Percentiles rank a stretch among this genome's conserved stretches.
These are phyloP conservation scores for Carex myosuroides DNA, from an alignment of 176 grass and related monocot genomes.

Conservation along the genomic window DNA sequence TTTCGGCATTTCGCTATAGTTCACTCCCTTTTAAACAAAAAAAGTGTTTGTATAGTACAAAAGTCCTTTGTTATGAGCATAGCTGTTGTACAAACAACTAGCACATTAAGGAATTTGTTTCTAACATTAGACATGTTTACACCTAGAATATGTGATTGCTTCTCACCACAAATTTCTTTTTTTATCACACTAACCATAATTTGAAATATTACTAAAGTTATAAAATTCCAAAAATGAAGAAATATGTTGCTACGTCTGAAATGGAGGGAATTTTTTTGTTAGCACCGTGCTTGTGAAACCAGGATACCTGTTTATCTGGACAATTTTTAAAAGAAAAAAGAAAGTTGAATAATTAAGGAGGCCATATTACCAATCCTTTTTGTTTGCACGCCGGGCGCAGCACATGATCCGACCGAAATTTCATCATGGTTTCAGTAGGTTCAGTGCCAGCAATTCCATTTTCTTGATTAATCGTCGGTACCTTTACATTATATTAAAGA, in stretches of 20 bases:
- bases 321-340: not conserved
- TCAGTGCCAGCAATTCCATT: slow-evolving; percentile 43
- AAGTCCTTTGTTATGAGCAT: not conserved
- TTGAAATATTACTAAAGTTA: not conserved
- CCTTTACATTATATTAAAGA: slow-evolving; percentile 33
- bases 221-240: not conserved
- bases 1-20: not conserved
- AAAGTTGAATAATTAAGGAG: not conserved
- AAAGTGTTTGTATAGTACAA: not conserved
- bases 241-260: not conserved
- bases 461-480: slow-evolving; percentile 72
- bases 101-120: not conserved
- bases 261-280: not conserved
- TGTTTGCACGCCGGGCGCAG: slow-evolving; percentile 49
- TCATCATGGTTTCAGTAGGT: slow-evolving; percentile 68
- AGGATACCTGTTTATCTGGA: not conserved
- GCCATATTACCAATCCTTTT: slow-evolving; percentile 38
- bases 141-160: not conserved
- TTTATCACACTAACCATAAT: not conserved
- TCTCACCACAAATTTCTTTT: not conserved
- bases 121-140: not conserved
- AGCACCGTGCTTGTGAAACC: not conserved
- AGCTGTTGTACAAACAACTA: not conserved
- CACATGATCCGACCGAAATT: slow-evolving; percentile 60
- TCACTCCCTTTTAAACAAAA: not conserved